Evolutionary conservation across 805 yeast species (phyloP).

Genomic region (Yamadazyma endophytica): DNA sequence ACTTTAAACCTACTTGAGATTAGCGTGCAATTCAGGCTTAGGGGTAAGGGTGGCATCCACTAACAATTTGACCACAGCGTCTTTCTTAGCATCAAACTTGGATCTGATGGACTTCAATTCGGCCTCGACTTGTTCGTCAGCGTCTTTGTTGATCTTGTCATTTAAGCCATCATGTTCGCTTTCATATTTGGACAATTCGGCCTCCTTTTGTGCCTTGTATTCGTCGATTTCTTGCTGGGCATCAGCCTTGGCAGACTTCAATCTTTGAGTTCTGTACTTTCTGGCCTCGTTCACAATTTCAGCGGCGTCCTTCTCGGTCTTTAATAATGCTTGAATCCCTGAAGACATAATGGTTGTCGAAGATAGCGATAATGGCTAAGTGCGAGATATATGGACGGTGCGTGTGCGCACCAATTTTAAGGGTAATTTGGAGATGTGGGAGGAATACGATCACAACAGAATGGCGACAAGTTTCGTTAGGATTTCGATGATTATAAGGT

Average conservation of each 20-base stretch:
- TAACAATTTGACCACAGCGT: constrained; percentile 66
- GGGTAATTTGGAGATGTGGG: no score
- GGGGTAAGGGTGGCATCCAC: constrained; percentile 78
- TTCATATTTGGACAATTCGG: constrained; percentile 72
- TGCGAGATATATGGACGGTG: no score
- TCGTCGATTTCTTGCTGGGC: constrained; percentile 86
- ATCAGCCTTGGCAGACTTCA: constrained; percentile 92
- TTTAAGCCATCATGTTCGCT: constrained; percentile 71
- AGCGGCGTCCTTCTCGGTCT: constrained; percentile 98
- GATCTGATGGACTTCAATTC: constrained; percentile 69
- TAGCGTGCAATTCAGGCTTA: constrained; percentile 76
- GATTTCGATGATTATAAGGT: no score
- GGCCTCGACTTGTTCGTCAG: constrained; percentile 65
- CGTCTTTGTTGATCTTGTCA: constrained; percentile 71
- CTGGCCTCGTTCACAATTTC: constrained; percentile 92
- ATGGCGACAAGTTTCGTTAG: no score
- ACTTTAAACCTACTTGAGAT: constrained; percentile 17
- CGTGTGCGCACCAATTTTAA: no score
- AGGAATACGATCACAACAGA: no score
- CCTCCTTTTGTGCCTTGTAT: constrained; percentile 80
- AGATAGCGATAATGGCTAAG: no score
- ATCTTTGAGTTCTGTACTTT: constrained; percentile 77
- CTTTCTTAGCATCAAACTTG: constrained; percentile 59
- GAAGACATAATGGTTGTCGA: constrained; percentile 25
- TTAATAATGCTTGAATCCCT: constrained; percentile 69